Conservation (phyloP, 179 eudicot genomes). For the Silene noctiflora region DNA sequence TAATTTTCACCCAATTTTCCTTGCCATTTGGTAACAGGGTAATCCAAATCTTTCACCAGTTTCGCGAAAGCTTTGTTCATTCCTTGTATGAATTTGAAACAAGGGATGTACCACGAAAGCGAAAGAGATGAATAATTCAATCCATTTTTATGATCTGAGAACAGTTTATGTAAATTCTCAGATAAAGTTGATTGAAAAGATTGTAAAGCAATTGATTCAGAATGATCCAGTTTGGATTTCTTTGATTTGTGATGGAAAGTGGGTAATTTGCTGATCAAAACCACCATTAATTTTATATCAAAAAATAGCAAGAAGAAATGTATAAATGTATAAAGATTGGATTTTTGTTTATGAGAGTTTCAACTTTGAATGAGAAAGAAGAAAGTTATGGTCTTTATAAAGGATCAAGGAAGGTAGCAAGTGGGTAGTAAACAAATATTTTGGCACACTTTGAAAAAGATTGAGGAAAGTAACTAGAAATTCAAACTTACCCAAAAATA, state of each 20-base stretch:
- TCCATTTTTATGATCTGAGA: constrained; percentile 18
- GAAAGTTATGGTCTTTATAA: constrained; percentile 6
- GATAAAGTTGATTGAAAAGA: constrained; percentile 41
- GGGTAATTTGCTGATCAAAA: constrained; percentile 34
- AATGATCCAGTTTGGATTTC: constrained; percentile 36
- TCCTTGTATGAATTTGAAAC: constrained; percentile 37
- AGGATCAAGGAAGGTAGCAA: background rate
- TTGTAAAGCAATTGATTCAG: constrained; percentile 32
- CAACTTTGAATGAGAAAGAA: background rate
- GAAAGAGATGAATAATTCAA: constrained; percentile 26
- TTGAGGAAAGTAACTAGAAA: background rate
- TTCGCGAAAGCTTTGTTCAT: constrained; percentile 53
- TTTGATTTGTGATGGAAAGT: constrained; percentile 15
- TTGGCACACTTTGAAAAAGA: background rate
- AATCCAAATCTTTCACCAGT: constrained; percentile 49
- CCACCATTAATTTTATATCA: constrained; percentile 28
- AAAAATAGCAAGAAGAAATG: background rate
- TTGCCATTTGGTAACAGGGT: constrained; percentile 54
- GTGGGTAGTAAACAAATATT: background rate
- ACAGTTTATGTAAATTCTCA: constrained; percentile 22
- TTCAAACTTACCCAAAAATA: no score
- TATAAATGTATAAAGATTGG: background rate
- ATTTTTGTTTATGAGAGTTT: background rate
- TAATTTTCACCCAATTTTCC: constrained; percentile 37
- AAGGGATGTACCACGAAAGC: constrained; percentile 29